A percentile compares a stretch with the other conserved stretches of the same genome.
These are phyloP conservation scores for Raffaelea arxii DNA, from an alignment of 2,329 filamentous ascomycete genomes.

Conservation along the genomic window DNA sequence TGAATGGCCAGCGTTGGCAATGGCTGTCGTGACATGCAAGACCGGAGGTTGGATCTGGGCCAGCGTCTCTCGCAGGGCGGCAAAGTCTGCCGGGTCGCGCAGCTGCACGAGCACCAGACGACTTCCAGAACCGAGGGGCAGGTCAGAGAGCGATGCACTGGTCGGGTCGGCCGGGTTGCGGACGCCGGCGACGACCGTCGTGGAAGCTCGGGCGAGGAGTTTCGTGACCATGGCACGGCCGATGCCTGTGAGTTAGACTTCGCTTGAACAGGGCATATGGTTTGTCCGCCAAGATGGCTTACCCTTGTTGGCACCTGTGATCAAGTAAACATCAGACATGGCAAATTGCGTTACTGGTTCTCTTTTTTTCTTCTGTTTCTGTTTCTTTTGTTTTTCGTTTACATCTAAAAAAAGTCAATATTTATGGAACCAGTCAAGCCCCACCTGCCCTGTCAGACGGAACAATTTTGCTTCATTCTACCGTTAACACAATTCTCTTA, in stretches of 20 bases:
- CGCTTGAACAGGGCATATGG: too few relatives aligned
- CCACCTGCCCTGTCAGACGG: too few relatives aligned
- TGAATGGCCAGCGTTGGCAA: conserved; percentile 19
- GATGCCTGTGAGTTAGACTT: conserved; percentile 8
- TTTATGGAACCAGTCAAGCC: too few relatives aligned
- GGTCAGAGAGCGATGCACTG: conserved; percentile 62
- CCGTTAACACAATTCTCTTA: too few relatives aligned
- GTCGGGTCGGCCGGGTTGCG: conserved; percentile 12
- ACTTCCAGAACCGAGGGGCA: conserved; percentile 38
- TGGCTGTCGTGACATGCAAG: conserved; percentile 14
- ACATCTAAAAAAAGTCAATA: too few relatives aligned
- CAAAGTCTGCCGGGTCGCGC: conserved; percentile 10
- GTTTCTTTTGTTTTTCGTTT: too few relatives aligned
- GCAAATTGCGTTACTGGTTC: too few relatives aligned
- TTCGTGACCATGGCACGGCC: conserved; percentile 9
- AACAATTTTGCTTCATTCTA: too few relatives aligned
- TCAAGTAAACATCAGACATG: too few relatives aligned
- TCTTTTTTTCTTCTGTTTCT: too few relatives aligned
- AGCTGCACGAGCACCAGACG: conserved; percentile 14
- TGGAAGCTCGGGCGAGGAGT: conserved; percentile 12
- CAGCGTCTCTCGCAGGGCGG: conserved; percentile 10
- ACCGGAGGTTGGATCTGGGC: too few relatives aligned
- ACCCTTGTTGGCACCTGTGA: conserved; percentile 22
- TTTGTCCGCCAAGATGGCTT: conserved; percentile 8
- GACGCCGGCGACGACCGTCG: conserved; percentile 18